Base-by-base conservation (phyloP, 2,329 filamentous ascomycete genomes). In the Epichloe bromicola region DNA sequence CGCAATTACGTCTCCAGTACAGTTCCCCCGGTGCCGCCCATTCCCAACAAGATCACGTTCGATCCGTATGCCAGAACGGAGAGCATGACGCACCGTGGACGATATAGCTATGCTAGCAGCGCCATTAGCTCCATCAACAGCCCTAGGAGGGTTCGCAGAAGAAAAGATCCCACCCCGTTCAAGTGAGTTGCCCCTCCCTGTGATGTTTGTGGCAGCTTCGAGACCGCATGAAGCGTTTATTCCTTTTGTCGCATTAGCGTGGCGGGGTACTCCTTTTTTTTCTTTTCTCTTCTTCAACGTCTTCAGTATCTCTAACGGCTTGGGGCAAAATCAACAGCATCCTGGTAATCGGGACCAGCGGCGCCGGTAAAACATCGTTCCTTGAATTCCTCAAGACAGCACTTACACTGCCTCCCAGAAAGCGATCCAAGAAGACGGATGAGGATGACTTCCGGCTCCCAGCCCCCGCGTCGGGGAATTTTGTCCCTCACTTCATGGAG, bases 91-190 rank as follows among this genome's bases (percentile, higher is more conserved):
- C 85, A 97, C 69, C 88, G 93, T 59, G 89, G 91, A 54, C 86
- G 93, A 58, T 95, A 95, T 71, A 96, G 90, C 72, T 97, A 96
- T 70, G 89, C 91, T 52, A 95, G 87, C 71, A 94, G 86, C 68
- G 85, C 87, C 50, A 80, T 91, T 58, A 95, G 88, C 74, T 86
- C 88, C 54, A 82, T 95, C 71, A 95, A 95, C 73, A 95, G 86
- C 67, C 91, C 93, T 56, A 83, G 93, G 58, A 83, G 90, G 64
- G 84, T 97, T 58, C 83, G 93, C 61, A 85, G 91, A 73, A 84
- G 93, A 72, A 97, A 95, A 75, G 93, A 98, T 64, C 93, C 93
- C 8, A 96, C 91, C 11, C 89, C 93, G 1, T 95, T 97, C 79
- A 98, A 98, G 91, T 97, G 74, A 79, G 89, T 79, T 30, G n/a